Evolutionary conservation across 768 basidiomycete species (phyloP), one percentile per base, ranked within the genome.

Genomic region (Leucocoprinus birnbaumii): DNA sequence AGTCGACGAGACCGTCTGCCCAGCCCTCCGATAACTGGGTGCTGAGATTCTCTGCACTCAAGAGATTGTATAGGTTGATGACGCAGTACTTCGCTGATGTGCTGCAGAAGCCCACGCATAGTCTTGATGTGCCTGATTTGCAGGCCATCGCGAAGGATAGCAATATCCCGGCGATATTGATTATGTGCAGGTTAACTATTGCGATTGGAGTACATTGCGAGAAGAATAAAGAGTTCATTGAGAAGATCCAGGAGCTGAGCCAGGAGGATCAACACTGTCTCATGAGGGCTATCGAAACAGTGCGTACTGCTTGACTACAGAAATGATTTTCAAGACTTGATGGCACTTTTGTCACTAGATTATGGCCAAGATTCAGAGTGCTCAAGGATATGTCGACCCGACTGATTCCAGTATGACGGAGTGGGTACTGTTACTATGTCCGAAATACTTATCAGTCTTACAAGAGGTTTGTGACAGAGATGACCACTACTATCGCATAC

Each of bases 251-350:
- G 63, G 79, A 81, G 2, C 69, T 97, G 58, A 87, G 82, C 57
- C 89, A 96, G 68, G 78, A 72, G 16, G 86, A 94, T 64, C 94
- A 97, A 71, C 90, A 93, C 66, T 78, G 84, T 64, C 73, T 97
- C 51, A 98, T 97, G 95, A 87, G 82, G 69, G 89, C 91, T 38
- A 96, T 97, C 56, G 94, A 97, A 69, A 89, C 91, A 78, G 94
- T 91, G 56, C 51, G 80, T 68, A 35, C 11, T 27, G 38, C 51
- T 43, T 21, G 16, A 7, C 26, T 31, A n/a, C 19, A 21, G 24
- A 14, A 8, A 18, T 31, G 24, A 38, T 27, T 21, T 35, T 26
- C 4, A 21, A 18, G n/a, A 41, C 18, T 27, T 51, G 10, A 38
- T 48, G 2, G 57, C 18, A 37, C 18, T 48, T 21, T 34, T 41